These are phyloP conservation scores for Citrus sp. DNA, from an alignment of 345 rosid species.

Conservation along the genomic window DNA sequence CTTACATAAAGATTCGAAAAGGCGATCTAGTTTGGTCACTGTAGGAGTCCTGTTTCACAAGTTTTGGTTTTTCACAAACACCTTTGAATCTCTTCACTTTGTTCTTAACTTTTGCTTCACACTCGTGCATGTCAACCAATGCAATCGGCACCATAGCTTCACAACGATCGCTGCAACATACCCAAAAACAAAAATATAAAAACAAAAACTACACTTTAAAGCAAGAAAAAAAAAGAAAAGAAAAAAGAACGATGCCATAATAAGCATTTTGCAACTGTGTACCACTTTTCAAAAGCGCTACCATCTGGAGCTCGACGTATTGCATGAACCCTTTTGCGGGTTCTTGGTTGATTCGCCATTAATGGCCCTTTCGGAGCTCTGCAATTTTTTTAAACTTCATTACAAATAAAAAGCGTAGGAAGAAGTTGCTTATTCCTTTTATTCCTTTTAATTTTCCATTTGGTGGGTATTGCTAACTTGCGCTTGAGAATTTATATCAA, in stretches of 20 bases:
- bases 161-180: slow-evolving; percentile 46
- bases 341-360: slow-evolving; percentile 59
- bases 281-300: slow-evolving; percentile 82
- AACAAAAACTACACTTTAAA: not conserved
- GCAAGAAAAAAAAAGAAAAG: not conserved
- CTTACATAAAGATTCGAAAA: slow-evolving; percentile 65
- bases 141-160: slow-evolving; percentile 57
- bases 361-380: slow-evolving; percentile 25
- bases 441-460: not conserved
- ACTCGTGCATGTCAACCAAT: slow-evolving; percentile 75
- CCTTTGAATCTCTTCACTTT: slow-evolving; percentile 69
- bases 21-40: slow-evolving; percentile 70
- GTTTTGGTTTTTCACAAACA: slow-evolving; percentile 24
- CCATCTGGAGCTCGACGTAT: slow-evolving; percentile 73
- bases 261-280: not conserved
- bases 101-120: slow-evolving; percentile 31
- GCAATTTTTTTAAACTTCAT: slow-evolving; percentile 13
- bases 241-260: not conserved
- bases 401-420: not conserved
- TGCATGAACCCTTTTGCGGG: slow-evolving; percentile 69
- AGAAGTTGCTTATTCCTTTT: not conserved
- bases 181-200: not conserved
- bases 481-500: not conserved
- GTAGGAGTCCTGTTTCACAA: slow-evolving; percentile 15
- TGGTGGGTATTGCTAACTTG: slow-evolving; percentile 16